Percentiles rank a stretch among this genome's conserved stretches.
Conservation (phyloP, 495 filamentous ascomycete genomes). For the Penicillium canescens region DNA sequence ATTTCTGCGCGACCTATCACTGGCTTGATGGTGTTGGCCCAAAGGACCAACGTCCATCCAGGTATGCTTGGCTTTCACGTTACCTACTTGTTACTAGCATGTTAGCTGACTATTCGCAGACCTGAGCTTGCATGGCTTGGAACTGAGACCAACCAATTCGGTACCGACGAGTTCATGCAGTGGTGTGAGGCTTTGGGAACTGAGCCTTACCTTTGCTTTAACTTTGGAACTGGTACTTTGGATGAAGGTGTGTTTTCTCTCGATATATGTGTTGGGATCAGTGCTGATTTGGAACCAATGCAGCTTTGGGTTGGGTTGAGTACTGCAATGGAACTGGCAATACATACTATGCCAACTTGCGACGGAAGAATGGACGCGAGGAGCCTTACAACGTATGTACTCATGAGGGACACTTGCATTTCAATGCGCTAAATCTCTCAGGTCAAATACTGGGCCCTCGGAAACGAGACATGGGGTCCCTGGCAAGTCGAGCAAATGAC, state of each 20-base stretch:
- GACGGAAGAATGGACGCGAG: constrained; percentile 67
- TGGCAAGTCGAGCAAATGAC: constrained; percentile 80
- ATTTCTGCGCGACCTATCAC: constrained; percentile 80
- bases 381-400: constrained; percentile 67
- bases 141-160: constrained; percentile 73
- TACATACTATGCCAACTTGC: constrained; percentile 77
- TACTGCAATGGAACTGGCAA: constrained; percentile 74
- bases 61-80: constrained; percentile 28
- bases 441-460: constrained; percentile 67
- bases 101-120: constrained; percentile 25
- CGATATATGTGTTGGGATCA: background rate
- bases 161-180: constrained; percentile 80
- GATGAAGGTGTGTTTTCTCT: constrained; percentile 57
- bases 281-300: background rate
- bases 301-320: constrained; percentile 73
- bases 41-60: constrained; percentile 59
- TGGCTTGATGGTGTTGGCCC: constrained; percentile 80
- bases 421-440: constrained; percentile 19
- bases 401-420: background rate
- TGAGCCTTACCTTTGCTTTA: constrained; percentile 74
- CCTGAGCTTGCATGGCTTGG: constrained; percentile 77
- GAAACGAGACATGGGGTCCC: constrained; percentile 77
- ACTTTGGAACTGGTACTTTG: constrained; percentile 72
- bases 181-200: constrained; percentile 71
- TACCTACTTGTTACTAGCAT: background rate